Evolutionary conservation across 129 eudicot species (phyloP), one percentile per base, ranked within the genome.

Genomic region (Rutidosis leptorrhynchoides): DNA sequence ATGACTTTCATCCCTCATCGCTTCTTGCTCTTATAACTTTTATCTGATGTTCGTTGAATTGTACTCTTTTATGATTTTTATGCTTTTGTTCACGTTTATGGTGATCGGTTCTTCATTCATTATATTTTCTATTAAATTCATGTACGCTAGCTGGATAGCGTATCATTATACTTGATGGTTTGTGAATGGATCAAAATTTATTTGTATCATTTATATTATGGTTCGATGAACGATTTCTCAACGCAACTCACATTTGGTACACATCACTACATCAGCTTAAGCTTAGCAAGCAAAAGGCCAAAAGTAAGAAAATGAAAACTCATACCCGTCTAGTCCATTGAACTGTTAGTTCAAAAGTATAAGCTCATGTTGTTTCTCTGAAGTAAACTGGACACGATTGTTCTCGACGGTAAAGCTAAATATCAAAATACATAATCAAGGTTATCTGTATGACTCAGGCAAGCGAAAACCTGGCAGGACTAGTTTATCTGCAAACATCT

Each of bases 401-500:
- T 70, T 70, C 30, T 43, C 32, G n/a, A n/a, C 20, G 23, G 68
- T 20, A 68, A 16, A 26, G 35, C 74, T 37, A 57, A 57, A 15
- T 15, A 64, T 64, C 60, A 65, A 11, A 58, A 58, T 33, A 49
- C 10, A 53, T 53, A 62, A 72, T 33, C 40, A 22, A 40, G 25
- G 71, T 81, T 67, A 92, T 82, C 87, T 88, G 65, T 92, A 92
- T 0, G 78, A 72, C 67, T 80, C 75, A 0, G 96, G 98, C 75
- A 92, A 76, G 42, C 81, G 91, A 77, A 56, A 92, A 42, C 95
- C 96, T 4, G 91, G 80, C 87, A 85, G 77, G 56, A 83, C 91
- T 51, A 88, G 22, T 70, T 92, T 92, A 84, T 83, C 96, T 3
- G 90, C 84, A 72, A 85, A 85, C 98, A 92, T 92, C 82, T 85